A percentile compares a stretch with the other conserved stretches of the same genome.
These are phyloP conservation scores for Trichoderma aggressivum DNA, from an alignment of 2,329 filamentous ascomycete genomes.

Conservation along the genomic window DNA sequence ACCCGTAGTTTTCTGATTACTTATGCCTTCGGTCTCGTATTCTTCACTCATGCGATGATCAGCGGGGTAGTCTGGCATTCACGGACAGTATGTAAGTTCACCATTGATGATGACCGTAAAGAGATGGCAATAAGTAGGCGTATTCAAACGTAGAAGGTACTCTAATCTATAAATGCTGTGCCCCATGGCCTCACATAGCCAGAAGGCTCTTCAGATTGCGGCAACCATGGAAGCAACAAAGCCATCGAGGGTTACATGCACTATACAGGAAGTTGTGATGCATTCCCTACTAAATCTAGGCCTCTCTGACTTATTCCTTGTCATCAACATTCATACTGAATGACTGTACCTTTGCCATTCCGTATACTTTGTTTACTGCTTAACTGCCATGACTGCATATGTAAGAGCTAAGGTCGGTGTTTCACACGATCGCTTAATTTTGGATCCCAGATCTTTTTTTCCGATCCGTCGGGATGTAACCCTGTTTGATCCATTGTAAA, in stretches of 20 bases:
- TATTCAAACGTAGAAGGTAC: background rate
- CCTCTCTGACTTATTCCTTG: background rate
- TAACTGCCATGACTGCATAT: background rate
- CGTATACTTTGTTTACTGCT: background rate
- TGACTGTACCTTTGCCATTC: background rate
- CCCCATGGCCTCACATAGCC: background rate
- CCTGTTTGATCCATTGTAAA: background rate
- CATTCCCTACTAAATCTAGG: background rate
- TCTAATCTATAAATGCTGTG: background rate
- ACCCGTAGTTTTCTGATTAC: background rate
- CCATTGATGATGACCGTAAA: background rate
- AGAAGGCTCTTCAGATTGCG: background rate
- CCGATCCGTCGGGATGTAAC: conserved; percentile 11
- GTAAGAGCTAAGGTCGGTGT: background rate
- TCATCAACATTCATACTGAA: background rate
- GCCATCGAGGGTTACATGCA: background rate
- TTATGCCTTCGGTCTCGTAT: background rate
- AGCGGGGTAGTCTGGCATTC: background rate
- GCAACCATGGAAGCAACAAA: background rate
- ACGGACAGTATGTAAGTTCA: background rate
- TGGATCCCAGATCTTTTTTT: background rate
- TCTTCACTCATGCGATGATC: background rate
- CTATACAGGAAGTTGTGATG: background rate
- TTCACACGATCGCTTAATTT: background rate
- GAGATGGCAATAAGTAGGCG: background rate